Evolutionary conservation across 2,329 filamentous ascomycete genomes (phyloP).

Genomic region (Aspergillus brunneoviolaceus): DNA sequence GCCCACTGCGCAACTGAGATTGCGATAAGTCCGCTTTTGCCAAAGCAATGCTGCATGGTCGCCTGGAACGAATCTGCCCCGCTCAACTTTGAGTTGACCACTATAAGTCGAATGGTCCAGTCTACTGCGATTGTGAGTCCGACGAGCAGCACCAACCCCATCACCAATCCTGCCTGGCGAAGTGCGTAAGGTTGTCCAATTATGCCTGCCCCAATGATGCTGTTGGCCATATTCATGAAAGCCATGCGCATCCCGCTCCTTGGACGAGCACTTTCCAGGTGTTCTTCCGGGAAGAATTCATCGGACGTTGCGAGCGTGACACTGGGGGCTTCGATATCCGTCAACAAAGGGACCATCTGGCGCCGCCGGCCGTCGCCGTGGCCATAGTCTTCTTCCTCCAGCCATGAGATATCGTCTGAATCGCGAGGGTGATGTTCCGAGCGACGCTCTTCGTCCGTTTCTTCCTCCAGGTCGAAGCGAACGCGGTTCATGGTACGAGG

Average conservation of each 20-base stretch:
- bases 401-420: conserved; percentile 40
- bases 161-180: conserved; percentile 80
- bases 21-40: conserved; percentile 79
- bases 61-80: conserved; percentile 93
- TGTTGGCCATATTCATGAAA: conserved; percentile 99
- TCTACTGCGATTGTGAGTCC: conserved; percentile 81
- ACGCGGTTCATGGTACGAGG: conserved; percentile 67
- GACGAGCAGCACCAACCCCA: conserved; percentile 75
- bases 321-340: conserved; percentile 78
- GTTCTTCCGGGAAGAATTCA: conserved; percentile 57
- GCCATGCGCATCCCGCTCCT: conserved; percentile 83
- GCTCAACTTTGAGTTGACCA: conserved; percentile 95
- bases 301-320: conserved; percentile 66
- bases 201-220: conserved; percentile 78
- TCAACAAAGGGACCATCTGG: conserved; percentile 69
- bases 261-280: conserved; percentile 65
- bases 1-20: conserved; percentile 94
- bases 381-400: conserved; percentile 63
- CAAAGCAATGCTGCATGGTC: conserved; percentile 94
- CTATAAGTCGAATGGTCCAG: conserved; percentile 97
- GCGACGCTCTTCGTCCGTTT: conserved; percentile 27
- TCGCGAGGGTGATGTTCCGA: conserved; percentile 34
- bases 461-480: conserved; percentile 63
- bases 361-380: conserved; percentile 41
- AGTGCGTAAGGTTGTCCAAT: conserved; percentile 94